These are phyloP conservation scores for Sporothrix humicola DNA, from an alignment of 2,329 filamentous ascomycete genomes.

Conservation along the genomic window DNA sequence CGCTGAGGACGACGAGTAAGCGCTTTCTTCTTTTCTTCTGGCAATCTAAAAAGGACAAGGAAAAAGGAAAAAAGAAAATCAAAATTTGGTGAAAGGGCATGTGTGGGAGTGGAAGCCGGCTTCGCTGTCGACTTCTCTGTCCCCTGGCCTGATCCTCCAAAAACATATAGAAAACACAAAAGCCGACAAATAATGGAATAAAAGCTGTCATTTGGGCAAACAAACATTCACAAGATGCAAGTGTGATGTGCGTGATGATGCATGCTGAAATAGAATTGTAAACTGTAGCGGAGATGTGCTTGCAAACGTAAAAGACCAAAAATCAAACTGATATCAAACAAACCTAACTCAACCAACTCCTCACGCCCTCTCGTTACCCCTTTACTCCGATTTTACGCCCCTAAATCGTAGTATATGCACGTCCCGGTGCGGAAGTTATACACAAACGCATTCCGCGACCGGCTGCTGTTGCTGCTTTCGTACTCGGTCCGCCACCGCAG, in stretches of 20 bases:
- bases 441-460: constrained; percentile 76
- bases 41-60: constrained; percentile 14
- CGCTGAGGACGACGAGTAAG: constrained; percentile 97
- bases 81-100: not conserved
- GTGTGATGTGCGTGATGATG: not conserved
- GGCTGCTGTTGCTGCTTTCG: constrained; percentile 52
- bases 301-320: not conserved
- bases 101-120: not conserved
- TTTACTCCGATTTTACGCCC: constrained; percentile 43
- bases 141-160: not conserved
- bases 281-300: constrained; percentile 6
- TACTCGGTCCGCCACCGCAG: constrained; percentile 65
- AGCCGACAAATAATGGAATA: constrained; percentile 27
- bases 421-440: constrained; percentile 89
- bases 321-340: not conserved
- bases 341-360: not conserved
- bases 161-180: constrained; percentile 30
- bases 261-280: not conserved
- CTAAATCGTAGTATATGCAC: constrained; percentile 85
- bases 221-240: constrained; percentile 5
- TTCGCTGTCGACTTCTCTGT: too few relatives aligned
- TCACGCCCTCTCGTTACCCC: too few relatives aligned
- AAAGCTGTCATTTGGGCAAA: constrained; percentile 27
- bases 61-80: constrained; percentile 5
- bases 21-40: not conserved